Evolutionary conservation across 202 grass and related monocot species (phyloP).

Genomic region (Musa balbisiana): DNA sequence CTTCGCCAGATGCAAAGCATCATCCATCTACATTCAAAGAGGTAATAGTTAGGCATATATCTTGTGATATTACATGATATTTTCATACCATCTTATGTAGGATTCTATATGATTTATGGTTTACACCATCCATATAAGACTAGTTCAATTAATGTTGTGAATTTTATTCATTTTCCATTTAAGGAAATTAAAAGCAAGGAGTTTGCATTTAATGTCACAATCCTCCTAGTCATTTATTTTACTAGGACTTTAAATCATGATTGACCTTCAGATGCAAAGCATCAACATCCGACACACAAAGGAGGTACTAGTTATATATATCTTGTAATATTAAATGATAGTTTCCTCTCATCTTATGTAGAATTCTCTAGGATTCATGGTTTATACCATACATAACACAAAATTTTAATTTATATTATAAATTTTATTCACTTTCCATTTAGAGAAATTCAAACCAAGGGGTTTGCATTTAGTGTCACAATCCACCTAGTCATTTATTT

Average conservation of each 20-base stretch:
- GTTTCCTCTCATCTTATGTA: too few species aligned
- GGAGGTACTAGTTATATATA: too few species aligned
- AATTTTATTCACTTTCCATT: background rate
- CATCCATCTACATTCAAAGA: slow-evolving; percentile 53
- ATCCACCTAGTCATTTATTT: too few species aligned
- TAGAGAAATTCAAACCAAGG: background rate
- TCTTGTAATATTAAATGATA: too few species aligned
- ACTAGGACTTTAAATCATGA: too few species aligned
- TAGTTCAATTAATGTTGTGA: background rate
- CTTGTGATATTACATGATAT: slow-evolving; percentile 12
- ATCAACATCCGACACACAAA: too few species aligned
- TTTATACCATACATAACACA: background rate
- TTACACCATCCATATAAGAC: background rate
- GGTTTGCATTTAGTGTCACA: too few species aligned
- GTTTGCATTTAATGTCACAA: too few species aligned
- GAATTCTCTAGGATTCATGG: background rate
- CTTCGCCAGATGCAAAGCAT: slow-evolving; percentile 58
- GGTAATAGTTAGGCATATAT: slow-evolving; percentile 20
- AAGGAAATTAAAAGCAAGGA: background rate
- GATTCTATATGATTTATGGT: background rate
- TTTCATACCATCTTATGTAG: background rate
- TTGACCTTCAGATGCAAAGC: too few species aligned
- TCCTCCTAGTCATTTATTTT: too few species aligned
- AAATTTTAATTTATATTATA: background rate
- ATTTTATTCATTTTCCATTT: background rate